phyloP scores from a whole-genome alignment of 768 basidiomycete species.

The Suillus variegatus region DNA sequence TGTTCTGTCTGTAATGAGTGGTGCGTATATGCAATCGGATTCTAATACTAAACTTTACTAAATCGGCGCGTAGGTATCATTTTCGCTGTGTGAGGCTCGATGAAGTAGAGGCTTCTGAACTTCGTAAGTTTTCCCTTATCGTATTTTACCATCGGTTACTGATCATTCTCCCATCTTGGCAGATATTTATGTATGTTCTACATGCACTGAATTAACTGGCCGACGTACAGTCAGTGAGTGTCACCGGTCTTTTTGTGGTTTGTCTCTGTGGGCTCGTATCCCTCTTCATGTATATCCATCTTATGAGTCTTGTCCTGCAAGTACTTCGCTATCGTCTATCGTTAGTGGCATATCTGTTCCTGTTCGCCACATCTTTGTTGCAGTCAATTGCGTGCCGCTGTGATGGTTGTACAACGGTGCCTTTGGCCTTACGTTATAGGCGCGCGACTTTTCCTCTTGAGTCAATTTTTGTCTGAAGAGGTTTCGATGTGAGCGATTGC shows the following conservation, averaged over 20 bases:
- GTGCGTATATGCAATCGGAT: slow-evolving; percentile 40
- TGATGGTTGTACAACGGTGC: slow-evolving; percentile 27
- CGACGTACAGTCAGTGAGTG: slow-evolving; percentile 79
- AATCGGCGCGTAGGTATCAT: slow-evolving; percentile 64
- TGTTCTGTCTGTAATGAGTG: slow-evolving; percentile 75
- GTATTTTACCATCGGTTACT: slow-evolving; percentile 11
- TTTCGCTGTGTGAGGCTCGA: slow-evolving; percentile 72
- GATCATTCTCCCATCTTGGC: slow-evolving; percentile 12
- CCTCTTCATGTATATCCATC: slow-evolving; percentile 38
- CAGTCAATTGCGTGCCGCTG: slow-evolving; percentile 33
- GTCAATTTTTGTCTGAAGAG: slow-evolving; percentile 29
- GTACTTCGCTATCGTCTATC: slow-evolving; percentile 33
- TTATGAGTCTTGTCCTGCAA: slow-evolving; percentile 38
- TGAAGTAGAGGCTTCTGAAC: slow-evolving; percentile 69
- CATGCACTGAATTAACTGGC: slow-evolving; percentile 62
- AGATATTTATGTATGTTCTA: slow-evolving; percentile 63
- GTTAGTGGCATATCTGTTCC: slow-evolving; percentile 32
- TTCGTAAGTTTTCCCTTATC: slow-evolving; percentile 55
- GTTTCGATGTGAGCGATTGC: slow-evolving; percentile 31
- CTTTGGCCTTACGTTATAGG: slow-evolving; percentile 35
- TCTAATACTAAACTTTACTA: slow-evolving; percentile 4
- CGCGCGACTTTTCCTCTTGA: slow-evolving; percentile 37
- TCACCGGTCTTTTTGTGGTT: slow-evolving; percentile 33
- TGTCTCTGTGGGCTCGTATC: slow-evolving; percentile 18
- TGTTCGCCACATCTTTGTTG: slow-evolving; percentile 36